These are phyloP conservation scores for Ganoderma sinense DNA, from an alignment of 1,284 basidiomycete genomes.

Conservation along the genomic window DNA sequence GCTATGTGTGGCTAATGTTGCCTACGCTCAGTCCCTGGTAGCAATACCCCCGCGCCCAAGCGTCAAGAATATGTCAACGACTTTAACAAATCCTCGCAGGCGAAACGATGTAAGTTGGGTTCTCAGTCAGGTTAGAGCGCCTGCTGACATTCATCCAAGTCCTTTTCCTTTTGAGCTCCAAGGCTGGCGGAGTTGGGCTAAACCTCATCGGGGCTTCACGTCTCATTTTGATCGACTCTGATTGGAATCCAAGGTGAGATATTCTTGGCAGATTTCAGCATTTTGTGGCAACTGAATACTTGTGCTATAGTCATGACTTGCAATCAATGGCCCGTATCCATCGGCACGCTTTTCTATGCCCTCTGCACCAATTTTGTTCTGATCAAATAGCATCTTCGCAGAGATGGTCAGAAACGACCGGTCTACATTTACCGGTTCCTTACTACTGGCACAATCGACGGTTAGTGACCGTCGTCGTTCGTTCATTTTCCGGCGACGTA, in stretches of 20 bases:
- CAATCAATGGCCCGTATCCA: constrained; percentile 99
- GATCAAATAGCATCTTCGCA: constrained; percentile 40
- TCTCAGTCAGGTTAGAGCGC: not conserved
- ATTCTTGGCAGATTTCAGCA: not conserved
- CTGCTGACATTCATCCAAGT: constrained; percentile 52
- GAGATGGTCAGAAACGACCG: constrained; percentile 93
- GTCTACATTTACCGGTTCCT: constrained; percentile 96
- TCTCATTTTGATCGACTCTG: constrained; percentile 87
- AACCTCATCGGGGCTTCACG: constrained; percentile 93
- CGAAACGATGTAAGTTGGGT: constrained; percentile 63
- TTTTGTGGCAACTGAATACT: not conserved
- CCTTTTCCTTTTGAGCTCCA: constrained; percentile 93
- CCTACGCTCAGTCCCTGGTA: constrained; percentile 37
- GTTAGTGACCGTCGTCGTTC: constrained; percentile 41
- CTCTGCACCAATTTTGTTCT: not conserved
- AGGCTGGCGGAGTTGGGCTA: constrained; percentile 95
- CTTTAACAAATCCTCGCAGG: constrained; percentile 82
- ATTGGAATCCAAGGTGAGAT: constrained; percentile 92
- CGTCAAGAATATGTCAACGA: constrained; percentile 85
- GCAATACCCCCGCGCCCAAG: constrained; percentile 82
- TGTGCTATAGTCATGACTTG: constrained; percentile 76
- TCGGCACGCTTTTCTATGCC: constrained; percentile 57
- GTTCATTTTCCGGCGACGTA: not conserved
- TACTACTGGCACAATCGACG: constrained; percentile 83
- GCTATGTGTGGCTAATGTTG: not conserved